Evolutionary conservation across 75 land plant species (phyloP).

Genomic region (Isoetes taiwanensis): DNA sequence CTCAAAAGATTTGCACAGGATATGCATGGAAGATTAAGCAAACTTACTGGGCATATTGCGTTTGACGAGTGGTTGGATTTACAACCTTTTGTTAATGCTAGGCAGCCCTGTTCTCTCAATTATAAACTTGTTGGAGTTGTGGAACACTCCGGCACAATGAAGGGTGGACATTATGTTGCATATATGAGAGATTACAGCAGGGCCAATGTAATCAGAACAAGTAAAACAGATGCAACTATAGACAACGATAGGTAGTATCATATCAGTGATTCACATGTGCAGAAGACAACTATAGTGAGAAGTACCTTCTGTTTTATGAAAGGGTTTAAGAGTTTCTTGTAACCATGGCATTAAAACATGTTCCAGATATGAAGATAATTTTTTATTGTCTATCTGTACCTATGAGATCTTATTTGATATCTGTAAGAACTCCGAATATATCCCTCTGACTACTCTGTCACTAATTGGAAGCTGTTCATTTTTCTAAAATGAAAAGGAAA

Average conservation of each 20-base stretch:
- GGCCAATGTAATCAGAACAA: slow-evolving; percentile 2
- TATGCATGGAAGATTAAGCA: slow-evolving; percentile 69
- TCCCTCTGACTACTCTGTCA: no score
- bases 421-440: no score
- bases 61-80: slow-evolving; percentile 64
- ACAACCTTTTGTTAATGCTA: slow-evolving; percentile 54
- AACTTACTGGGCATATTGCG: slow-evolving; percentile 67
- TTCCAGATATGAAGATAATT: no score
- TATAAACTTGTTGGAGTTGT: slow-evolving; percentile 71
- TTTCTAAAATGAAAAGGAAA: no score
- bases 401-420: no score
- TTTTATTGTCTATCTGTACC: no score
- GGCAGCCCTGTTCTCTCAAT: slow-evolving; percentile 19
- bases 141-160: slow-evolving; percentile 89
- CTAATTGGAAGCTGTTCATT: no score
- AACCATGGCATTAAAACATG: no score
- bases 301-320: slow-evolving; percentile 84
- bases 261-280: slow-evolving; percentile 62
- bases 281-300: slow-evolving; percentile 50
- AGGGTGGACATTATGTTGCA: slow-evolving; percentile 88
- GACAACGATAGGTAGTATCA: slow-evolving; percentile 50
- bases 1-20: slow-evolving; percentile 85
- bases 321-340: no score
- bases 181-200: slow-evolving; percentile 62
- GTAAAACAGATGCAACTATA: slow-evolving; percentile 2